Evolutionary conservation across 768 basidiomycete genomes (phyloP).

Genomic region (Lepiota venenata): DNA sequence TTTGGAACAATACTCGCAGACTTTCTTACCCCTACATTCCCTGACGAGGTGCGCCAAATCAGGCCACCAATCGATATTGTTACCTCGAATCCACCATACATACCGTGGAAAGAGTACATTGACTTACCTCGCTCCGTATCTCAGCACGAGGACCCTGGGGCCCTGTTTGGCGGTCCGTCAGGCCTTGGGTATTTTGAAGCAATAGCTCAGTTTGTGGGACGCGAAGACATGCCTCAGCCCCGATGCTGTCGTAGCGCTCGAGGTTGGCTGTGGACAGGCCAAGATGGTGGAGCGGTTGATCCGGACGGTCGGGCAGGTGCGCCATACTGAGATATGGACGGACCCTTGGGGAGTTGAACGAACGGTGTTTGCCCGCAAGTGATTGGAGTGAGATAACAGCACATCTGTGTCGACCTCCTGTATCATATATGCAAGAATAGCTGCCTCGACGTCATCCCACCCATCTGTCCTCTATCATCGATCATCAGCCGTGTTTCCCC

Average conservation of each 20-base stretch:
- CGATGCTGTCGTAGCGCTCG: conserved; percentile 64
- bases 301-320: conserved; percentile 39
- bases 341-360: conserved; percentile 80
- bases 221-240: conserved; percentile 47
- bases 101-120: conserved; percentile 63
- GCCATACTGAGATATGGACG: conserved; percentile 61
- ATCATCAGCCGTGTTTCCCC: background rate
- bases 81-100: conserved; percentile 87
- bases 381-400: conserved; percentile 17
- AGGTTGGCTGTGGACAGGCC: conserved; percentile 78
- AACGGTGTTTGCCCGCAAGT: conserved; percentile 57
- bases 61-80: conserved; percentile 66
- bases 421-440: background rate
- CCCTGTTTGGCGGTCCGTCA: conserved; percentile 73
- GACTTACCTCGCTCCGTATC: conserved; percentile 65
- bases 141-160: conserved; percentile 76
- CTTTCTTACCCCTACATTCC: conserved; percentile 46
- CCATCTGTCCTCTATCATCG: background rate
- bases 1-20: conserved; percentile 37
- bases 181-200: conserved; percentile 64
- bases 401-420: background rate
- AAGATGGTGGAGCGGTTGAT: conserved; percentile 58
- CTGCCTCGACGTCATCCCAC: background rate
- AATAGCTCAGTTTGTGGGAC: conserved; percentile 60
- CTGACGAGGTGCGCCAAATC: conserved; percentile 25